Evolutionary conservation across 192 early-diverging fungal genomes (phyloP).

Genomic region (Backusella macrospora): DNA sequence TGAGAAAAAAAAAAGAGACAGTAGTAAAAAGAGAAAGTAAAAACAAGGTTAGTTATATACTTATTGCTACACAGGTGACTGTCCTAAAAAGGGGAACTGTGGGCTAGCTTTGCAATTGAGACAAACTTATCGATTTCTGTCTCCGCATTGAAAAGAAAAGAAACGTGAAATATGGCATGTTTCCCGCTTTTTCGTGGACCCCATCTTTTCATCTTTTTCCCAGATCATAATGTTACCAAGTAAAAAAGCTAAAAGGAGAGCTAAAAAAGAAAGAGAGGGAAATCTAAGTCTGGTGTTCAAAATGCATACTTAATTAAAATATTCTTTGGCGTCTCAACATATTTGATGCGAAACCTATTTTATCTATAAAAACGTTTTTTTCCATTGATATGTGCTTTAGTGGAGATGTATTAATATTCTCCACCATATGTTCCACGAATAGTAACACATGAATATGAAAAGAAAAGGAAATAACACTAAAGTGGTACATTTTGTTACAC

Average conservation of each 20-base stretch:
- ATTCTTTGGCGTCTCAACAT: background rate
- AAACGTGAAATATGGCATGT: slow-evolving; percentile 15
- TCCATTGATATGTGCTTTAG: background rate
- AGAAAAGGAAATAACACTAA: background rate
- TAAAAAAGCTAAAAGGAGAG: background rate
- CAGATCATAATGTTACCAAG: background rate
- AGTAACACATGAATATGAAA: background rate
- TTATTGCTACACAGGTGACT: slow-evolving; percentile 14
- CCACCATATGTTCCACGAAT: background rate
- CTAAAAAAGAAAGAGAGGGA: background rate
- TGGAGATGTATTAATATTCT: background rate
- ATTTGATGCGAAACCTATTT: background rate
- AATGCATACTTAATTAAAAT: background rate
- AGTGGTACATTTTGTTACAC: background rate
- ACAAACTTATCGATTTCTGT: slow-evolving; percentile 12
- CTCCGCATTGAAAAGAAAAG: slow-evolving; percentile 7
- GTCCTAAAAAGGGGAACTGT: background rate
- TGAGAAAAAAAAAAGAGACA: background rate
- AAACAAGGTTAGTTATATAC: slow-evolving; percentile 7
- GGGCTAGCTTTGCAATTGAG: slow-evolving; percentile 6
- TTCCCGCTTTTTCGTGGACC: slow-evolving; percentile 16
- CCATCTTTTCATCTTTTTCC: slow-evolving; percentile 13
- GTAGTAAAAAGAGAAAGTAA: background rate
- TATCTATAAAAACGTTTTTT: background rate
- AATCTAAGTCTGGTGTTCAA: background rate